Percentiles rank a stretch among this genome's conserved stretches.
phyloP scores from a whole-genome alignment of 2,329 filamentous ascomycete genomes.

The Penicillium sp. region DNA sequence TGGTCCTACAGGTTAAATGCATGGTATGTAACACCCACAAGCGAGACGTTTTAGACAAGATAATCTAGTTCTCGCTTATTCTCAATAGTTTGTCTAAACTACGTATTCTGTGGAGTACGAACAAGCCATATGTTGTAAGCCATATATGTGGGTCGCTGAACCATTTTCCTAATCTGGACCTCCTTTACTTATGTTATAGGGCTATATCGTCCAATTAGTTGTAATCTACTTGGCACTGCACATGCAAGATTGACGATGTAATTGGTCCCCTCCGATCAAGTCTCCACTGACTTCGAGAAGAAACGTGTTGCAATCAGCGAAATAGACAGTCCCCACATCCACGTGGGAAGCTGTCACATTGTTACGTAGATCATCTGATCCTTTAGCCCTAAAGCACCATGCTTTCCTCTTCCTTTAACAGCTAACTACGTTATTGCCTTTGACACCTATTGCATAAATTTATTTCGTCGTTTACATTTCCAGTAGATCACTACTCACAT shows the following conservation, averaged over 20 bases:
- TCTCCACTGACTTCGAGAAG: neutral
- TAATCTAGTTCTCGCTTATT: neutral
- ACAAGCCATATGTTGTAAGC: too few species aligned
- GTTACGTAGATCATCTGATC: neutral
- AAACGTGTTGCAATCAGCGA: neutral
- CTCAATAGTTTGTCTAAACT: neutral
- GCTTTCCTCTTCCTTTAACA: too few species aligned
- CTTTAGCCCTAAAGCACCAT: neutral
- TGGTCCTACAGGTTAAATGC: neutral
- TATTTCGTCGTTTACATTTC: neutral
- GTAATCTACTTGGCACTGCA: neutral
- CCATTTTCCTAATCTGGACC: neutral
- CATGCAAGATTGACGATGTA: neutral
- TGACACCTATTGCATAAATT: too few species aligned
- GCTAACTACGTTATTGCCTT: too few species aligned
- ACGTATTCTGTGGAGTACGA: too few species aligned
- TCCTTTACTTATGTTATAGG: neutral
- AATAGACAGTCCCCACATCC: neutral
- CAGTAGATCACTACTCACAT: too few species aligned
- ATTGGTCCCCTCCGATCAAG: neutral
- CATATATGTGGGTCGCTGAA: neutral
- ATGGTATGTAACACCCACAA: neutral
- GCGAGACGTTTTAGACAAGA: neutral
- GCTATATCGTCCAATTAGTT: neutral
- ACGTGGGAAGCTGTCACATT: neutral